These are phyloP conservation scores for Zymoseptoria brevis DNA, from an alignment of 2,329 filamentous ascomycete species.

Conservation along the genomic window DNA sequence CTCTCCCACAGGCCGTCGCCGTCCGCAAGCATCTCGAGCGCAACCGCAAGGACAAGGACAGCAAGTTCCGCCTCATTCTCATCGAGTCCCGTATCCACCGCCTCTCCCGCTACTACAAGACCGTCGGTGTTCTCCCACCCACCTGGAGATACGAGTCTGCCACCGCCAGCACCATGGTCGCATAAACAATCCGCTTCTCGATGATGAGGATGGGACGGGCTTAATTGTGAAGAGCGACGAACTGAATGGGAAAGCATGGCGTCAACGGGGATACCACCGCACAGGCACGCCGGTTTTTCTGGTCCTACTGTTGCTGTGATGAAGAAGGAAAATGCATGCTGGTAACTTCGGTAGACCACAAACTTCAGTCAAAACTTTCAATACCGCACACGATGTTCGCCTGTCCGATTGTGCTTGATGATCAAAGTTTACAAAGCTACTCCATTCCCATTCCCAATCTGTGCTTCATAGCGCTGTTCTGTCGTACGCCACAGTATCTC, in stretches of 20 bases:
- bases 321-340: slow-evolving; percentile 10
- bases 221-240: slow-evolving; percentile 11
- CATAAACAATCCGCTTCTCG: slow-evolving; percentile 50
- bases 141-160: slow-evolving; percentile 99
- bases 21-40: slow-evolving; percentile 99
- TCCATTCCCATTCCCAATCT: neutral
- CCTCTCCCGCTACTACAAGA: slow-evolving; percentile 99
- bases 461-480: neutral
- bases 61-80: slow-evolving; percentile 99
- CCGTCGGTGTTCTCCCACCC: slow-evolving; percentile 71
- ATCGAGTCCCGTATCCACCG: slow-evolving; percentile 99
- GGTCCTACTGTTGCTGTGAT: slow-evolving; percentile 9
- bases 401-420: neutral
- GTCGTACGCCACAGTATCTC: neutral
- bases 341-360: slow-evolving; percentile 11
- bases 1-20: slow-evolving; percentile 64
- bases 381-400: slow-evolving; percentile 5
- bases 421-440: neutral
- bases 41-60: slow-evolving; percentile 99
- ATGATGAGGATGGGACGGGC: slow-evolving; percentile 1
- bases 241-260: slow-evolving; percentile 15
- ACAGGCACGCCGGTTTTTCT: slow-evolving; percentile 4
- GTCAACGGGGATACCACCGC: slow-evolving; percentile 10
- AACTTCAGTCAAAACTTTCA: slow-evolving; percentile 13
- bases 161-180: slow-evolving; percentile 88